Evolutionary conservation across 768 basidiomycete species (phyloP), one percentile per base, ranked within the genome.

Genomic region (Phaeolepiota aurea): DNA sequence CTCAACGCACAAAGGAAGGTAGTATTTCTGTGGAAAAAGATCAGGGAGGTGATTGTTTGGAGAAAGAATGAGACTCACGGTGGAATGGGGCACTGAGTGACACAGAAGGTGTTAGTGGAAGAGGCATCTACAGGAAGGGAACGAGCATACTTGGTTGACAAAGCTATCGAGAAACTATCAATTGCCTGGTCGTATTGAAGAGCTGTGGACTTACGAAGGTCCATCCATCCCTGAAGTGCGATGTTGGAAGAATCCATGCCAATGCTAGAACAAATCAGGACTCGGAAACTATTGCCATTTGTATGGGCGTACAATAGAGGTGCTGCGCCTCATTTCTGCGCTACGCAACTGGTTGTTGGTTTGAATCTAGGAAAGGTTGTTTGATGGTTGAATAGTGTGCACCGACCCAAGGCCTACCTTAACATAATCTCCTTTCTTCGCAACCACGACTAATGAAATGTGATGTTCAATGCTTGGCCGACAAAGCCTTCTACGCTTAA

Each of bases 101-200:
- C 38, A 35, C n/a, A 38, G 2, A 20, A 14, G 5, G 20, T 10
- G n/a, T 23, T 16, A 5, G 12, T 11, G 11, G 28, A 33, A 35
- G 11, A 5, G n/a, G 21, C 20, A 11, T 22, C 10, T 20, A 5
- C 15, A 18, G 15, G 9, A 13, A 16, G 11, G 21, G 16, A n/a
- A n/a, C n/a, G n/a, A n/a, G n/a, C n/a, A n/a, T 42, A 52, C 53
- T 50, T 72, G 68, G 33, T 65, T 73, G 22, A 73, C 71, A 43
- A 71, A 72, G 3, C 54, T 57, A 20, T 31, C 14, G 19, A n/a
- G n/a, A n/a, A n/a, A n/a, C n/a, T n/a, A n/a, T n/a, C n/a, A n/a
- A n/a, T n/a, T n/a, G n/a, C n/a, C n/a, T n/a, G n/a, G n/a, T n/a
- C n/a, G 18, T 28, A 19, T 20, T 53, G 44, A 21, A 25, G 56